Percentiles rank a stretch among this genome's conserved stretches.
These are phyloP conservation scores for Colletotrichum sp. DNA, from an alignment of 2,329 filamentous ascomycete genomes.

Conservation along the genomic window DNA sequence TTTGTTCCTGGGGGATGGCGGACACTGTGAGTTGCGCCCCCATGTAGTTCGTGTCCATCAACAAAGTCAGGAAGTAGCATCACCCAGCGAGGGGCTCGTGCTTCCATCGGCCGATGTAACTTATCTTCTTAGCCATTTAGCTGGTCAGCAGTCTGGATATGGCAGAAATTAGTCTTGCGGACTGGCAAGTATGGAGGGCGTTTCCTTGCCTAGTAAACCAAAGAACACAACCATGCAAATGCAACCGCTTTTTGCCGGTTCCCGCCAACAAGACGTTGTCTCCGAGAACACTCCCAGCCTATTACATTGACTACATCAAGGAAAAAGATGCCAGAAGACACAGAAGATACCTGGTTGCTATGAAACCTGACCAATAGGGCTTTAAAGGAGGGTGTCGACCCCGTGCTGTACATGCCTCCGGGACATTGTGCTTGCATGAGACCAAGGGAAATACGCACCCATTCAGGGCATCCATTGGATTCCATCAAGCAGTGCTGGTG, in stretches of 20 bases:
- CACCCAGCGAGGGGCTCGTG: background rate
- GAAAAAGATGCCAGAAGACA: background rate
- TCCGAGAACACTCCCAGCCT: too few relatives aligned
- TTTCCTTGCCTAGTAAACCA: too few relatives aligned
- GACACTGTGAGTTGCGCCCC: background rate
- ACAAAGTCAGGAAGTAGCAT: background rate
- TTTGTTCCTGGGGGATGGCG: background rate
- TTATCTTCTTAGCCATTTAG: fast-evolving
- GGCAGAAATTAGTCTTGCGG: too few relatives aligned
- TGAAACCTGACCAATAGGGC: background rate
- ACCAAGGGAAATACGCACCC: too few relatives aligned
- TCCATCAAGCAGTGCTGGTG: background rate
- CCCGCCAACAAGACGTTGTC: fast-evolving
- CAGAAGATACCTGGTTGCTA: background rate
- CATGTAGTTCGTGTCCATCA: background rate
- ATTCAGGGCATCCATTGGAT: too few relatives aligned
- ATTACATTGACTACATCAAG: too few relatives aligned
- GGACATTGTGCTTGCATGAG: background rate
- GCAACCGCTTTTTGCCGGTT: too few relatives aligned
- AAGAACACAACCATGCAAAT: too few relatives aligned
- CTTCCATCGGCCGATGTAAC: fast-evolving
- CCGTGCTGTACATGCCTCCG: background rate
- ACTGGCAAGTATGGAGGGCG: too few relatives aligned
- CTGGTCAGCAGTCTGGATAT: too few relatives aligned
- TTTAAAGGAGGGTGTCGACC: fast-evolving